A percentile compares a stretch with the other conserved stretches of the same genome.
These are phyloP conservation scores for Tolypocladium paradoxum DNA, from an alignment of 2,329 filamentous ascomycete species.

Conservation along the genomic window DNA sequence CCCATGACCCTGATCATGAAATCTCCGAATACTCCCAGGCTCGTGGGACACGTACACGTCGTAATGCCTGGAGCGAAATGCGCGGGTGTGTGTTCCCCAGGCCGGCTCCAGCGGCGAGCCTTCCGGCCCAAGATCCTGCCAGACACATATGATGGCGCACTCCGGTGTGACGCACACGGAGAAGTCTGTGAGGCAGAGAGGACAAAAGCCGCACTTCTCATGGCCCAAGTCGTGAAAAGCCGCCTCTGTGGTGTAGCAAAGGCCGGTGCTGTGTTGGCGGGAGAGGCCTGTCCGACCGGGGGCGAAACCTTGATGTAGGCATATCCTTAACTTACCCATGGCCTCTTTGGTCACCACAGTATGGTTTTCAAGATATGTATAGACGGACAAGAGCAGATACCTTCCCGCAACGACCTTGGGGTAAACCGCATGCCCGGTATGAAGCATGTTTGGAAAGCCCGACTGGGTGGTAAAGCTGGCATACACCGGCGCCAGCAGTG, in stretches of 20 bases:
- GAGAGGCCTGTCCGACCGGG: no score
- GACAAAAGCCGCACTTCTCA: neutral
- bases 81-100: neutral
- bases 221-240: neutral
- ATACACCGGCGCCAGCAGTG: neutral
- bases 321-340: neutral
- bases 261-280: no score
- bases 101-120: neutral
- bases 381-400: neutral
- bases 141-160: neutral
- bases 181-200: neutral
- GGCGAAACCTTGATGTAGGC: neutral
- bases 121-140: neutral
- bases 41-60: neutral
- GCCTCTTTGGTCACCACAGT: neutral
- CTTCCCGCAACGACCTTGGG: neutral
- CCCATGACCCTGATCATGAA: neutral
- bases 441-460: neutral
- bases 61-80: neutral
- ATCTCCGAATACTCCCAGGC: neutral
- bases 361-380: neutral
- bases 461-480: neutral
- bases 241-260: neutral
- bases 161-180: neutral
- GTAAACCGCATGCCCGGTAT: neutral